These are phyloP conservation scores for Myriangium duriaei DNA, from an alignment of 2,329 filamentous ascomycete genomes.

Conservation along the genomic window DNA sequence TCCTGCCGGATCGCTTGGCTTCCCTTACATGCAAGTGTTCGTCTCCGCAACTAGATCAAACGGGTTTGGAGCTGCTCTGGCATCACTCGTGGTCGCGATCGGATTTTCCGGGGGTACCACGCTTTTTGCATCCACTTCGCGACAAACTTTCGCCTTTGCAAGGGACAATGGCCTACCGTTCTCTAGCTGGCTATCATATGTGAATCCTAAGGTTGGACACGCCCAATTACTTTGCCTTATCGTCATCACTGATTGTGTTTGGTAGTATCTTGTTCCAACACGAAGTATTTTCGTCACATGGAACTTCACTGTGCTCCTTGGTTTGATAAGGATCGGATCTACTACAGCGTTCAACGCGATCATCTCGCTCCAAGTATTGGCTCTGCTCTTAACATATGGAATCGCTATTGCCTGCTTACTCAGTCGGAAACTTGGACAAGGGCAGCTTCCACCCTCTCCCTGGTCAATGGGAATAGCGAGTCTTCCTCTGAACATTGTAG, in stretches of 20 bases:
- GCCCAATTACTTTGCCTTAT: constrained; percentile 9
- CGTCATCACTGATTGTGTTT: neutral
- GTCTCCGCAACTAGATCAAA: constrained; percentile 19
- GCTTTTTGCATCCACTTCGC: constrained; percentile 12
- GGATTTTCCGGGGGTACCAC: constrained; percentile 13
- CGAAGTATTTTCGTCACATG: constrained; percentile 15
- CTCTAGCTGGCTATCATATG: constrained; percentile 12
- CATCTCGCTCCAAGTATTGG: constrained; percentile 26
- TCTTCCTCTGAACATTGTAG: constrained; percentile 26
- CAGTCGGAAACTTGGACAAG: constrained; percentile 23
- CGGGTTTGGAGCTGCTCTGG: constrained; percentile 14
- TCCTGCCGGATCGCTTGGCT: constrained; percentile 17
- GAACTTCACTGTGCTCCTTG: constrained; percentile 18
- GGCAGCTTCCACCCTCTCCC: constrained; percentile 23
- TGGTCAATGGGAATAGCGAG: constrained; percentile 30
- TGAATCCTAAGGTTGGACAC: constrained; percentile 12
- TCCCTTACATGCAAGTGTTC: constrained; percentile 27
- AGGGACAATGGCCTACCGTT: constrained; percentile 13
- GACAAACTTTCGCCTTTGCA: constrained; percentile 14
- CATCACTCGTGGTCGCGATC: constrained; percentile 15
- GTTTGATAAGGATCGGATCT: constrained; percentile 24
- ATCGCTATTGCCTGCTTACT: constrained; percentile 25
- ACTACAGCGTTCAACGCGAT: constrained; percentile 31
- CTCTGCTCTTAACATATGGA: constrained; percentile 30
- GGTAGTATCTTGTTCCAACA: neutral